phyloP scores from a whole-genome alignment of 2,329 filamentous ascomycete genomes.

The Ophioceras dolichostomum region DNA sequence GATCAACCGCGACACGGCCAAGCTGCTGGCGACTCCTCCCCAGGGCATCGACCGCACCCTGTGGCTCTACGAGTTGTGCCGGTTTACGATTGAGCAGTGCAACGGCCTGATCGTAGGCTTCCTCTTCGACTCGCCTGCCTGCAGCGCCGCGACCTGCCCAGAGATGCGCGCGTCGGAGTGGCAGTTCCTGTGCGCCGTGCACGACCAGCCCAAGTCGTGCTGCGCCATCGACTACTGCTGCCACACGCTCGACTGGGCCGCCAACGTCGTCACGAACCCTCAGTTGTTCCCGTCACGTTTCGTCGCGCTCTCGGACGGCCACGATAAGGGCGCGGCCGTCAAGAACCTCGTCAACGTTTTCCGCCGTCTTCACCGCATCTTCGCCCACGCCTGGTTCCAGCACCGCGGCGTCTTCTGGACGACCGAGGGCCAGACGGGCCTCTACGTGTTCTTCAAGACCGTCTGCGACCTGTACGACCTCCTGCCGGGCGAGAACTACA shows the following conservation, averaged over 20 bases:
- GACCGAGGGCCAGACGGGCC: slow-evolving; percentile 76
- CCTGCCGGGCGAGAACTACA: slow-evolving; percentile 89
- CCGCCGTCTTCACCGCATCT: slow-evolving; percentile 86
- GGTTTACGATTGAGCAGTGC: slow-evolving; percentile 88
- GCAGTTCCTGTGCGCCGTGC: slow-evolving; percentile 97
- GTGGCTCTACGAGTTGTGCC: slow-evolving; percentile 96
- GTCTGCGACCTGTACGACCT: slow-evolving; percentile 88
- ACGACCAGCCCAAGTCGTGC: slow-evolving; percentile 92
- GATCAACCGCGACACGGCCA: slow-evolving; percentile 64
- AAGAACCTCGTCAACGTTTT: slow-evolving; percentile 94
- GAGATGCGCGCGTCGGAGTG: slow-evolving; percentile 99
- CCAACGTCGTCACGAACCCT: slow-evolving; percentile 83
- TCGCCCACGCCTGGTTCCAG: slow-evolving; percentile 98
- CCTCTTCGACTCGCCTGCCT: slow-evolving; percentile 81
- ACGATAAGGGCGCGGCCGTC: slow-evolving; percentile 51
- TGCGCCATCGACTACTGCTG: slow-evolving; percentile 99
- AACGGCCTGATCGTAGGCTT: slow-evolving; percentile 89
- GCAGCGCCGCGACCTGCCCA: slow-evolving; percentile 78
- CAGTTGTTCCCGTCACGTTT: slow-evolving; percentile 92
- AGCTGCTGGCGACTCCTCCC: slow-evolving; percentile 67
- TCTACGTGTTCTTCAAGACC: slow-evolving; percentile 95
- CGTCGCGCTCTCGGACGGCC: slow-evolving; percentile 39
- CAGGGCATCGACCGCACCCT: slow-evolving; percentile 72
- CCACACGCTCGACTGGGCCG: slow-evolving; percentile 96
- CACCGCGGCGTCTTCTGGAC: slow-evolving; percentile 93